A percentile compares a stretch with the other conserved stretches of the same genome.
phyloP scores from a whole-genome alignment of 2,329 filamentous ascomycete species.

The Aspergillus phoenicis region DNA sequence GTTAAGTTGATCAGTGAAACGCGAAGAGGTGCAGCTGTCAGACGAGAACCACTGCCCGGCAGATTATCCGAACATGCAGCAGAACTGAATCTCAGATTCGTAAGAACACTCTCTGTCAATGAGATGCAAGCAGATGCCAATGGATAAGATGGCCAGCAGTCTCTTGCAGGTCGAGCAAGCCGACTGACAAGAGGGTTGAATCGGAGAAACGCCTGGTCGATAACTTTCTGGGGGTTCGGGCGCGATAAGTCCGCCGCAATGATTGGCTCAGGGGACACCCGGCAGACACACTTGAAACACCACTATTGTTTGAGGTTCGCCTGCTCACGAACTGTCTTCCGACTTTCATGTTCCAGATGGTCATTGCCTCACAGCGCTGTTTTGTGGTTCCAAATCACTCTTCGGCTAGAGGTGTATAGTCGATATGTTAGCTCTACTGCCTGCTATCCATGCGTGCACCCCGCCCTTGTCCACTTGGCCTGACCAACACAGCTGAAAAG shows the following conservation, averaged over 20 bases:
- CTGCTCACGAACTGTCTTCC: background rate
- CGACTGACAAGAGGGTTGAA: slow-evolving; percentile 3
- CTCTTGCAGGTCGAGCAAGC: background rate
- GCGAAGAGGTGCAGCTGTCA: slow-evolving; percentile 23
- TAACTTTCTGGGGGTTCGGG: slow-evolving; percentile 1
- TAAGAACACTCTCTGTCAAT: background rate
- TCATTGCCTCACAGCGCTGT: background rate
- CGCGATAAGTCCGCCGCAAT: slow-evolving; percentile 17
- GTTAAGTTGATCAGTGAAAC: slow-evolving; percentile 19
- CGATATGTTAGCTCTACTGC: too few relatives aligned
- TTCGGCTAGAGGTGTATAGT: too few relatives aligned
- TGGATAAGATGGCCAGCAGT: background rate
- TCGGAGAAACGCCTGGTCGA: slow-evolving; percentile 5
- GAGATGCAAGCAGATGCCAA: background rate
- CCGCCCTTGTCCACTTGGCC: background rate
- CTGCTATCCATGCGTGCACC: too few relatives aligned
- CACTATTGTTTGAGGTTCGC: slow-evolving; percentile 9
- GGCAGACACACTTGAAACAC: slow-evolving; percentile 8
- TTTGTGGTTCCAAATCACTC: background rate
- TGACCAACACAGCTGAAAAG: background rate
- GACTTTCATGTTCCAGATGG: background rate
- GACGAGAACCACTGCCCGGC: slow-evolving; percentile 10
- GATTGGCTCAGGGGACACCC: slow-evolving; percentile 14
- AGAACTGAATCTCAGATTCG: background rate
- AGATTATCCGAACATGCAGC: slow-evolving; percentile 1